Evolutionary conservation across 305 asterid species (phyloP).

Genomic region (Petunia hybrid): DNA sequence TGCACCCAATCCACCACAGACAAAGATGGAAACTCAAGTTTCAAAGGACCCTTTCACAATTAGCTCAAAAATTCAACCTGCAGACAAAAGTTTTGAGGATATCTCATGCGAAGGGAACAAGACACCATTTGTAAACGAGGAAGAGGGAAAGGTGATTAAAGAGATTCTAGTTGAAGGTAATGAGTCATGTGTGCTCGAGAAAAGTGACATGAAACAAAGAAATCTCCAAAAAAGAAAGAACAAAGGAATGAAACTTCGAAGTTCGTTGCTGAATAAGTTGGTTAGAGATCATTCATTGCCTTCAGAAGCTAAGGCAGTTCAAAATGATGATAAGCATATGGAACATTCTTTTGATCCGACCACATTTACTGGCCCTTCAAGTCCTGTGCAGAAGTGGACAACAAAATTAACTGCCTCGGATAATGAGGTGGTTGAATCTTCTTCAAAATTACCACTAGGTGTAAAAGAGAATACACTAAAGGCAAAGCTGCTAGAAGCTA

Average conservation of each 20-base stretch:
- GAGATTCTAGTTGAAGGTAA: constrained; percentile 30
- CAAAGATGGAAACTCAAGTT: constrained; percentile 38
- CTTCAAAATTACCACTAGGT: constrained; percentile 49
- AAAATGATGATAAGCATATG: constrained; percentile 34
- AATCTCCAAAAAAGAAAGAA: constrained; percentile 29
- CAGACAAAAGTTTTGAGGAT: constrained; percentile 34
- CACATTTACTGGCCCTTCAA: constrained; percentile 51
- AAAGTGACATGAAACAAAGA: constrained; percentile 35
- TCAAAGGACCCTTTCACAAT: constrained; percentile 35
- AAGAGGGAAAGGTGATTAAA: constrained; percentile 29
- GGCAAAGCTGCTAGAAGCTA: constrained; percentile 88
- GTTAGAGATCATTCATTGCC: constrained; percentile 35
- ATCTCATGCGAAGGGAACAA: constrained; percentile 17
- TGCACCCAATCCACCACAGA: constrained; percentile 36
- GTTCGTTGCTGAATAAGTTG: constrained; percentile 35
- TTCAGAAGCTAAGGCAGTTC: constrained; percentile 36
- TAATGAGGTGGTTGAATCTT: constrained; percentile 47
- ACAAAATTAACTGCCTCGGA: constrained; percentile 46
- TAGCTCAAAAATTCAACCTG: constrained; percentile 34
- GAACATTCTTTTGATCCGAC: constrained; percentile 54
- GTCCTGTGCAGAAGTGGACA: constrained; percentile 76
- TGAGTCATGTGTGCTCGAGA: constrained; percentile 8
- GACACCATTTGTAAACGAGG: neutral
- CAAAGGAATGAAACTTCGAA: constrained; percentile 15
- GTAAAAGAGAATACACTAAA: constrained; percentile 66